These are phyloP conservation scores for Lolium multiflorum DNA, from an alignment of 176 grass and related monocot species.

Conservation along the genomic window DNA sequence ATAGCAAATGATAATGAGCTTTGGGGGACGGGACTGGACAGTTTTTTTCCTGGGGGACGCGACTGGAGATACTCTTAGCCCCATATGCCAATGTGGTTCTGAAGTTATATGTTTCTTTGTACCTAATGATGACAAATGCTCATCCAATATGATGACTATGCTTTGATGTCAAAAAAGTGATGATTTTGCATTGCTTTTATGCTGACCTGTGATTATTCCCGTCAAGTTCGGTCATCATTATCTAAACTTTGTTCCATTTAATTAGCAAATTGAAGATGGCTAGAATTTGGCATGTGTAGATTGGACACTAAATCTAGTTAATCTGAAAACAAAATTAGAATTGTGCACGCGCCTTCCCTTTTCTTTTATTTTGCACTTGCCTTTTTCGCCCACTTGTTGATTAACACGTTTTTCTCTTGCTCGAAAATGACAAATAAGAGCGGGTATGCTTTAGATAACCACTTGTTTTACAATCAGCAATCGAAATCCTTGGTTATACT, in stretches of 20 bases:
- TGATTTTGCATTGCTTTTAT: no score
- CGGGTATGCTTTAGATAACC: no score
- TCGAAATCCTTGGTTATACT: not conserved
- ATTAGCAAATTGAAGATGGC: not conserved
- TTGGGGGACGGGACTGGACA: no score
- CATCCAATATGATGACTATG: not conserved
- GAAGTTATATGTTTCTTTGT: no score
- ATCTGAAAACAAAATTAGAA: not conserved
- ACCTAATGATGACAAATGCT: not conserved
- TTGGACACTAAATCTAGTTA: not conserved
- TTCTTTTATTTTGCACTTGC: not conserved
- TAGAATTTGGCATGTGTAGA: not conserved
- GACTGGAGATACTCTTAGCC: no score
- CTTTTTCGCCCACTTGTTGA: not conserved
- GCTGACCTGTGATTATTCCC: conserved; percentile 1
- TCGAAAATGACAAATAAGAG: not conserved
- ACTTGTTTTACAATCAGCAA: not conserved
- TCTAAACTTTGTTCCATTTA: not conserved
- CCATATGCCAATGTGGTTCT: no score
- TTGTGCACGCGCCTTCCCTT: not conserved
- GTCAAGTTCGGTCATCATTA: not conserved
- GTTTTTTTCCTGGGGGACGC: no score
- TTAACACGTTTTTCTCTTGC: not conserved
- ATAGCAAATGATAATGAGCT: no score
- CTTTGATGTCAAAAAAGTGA: no score